Conservation (phyloP, 73 alveolate genomes). For the Strombidium stylifer region DNA sequence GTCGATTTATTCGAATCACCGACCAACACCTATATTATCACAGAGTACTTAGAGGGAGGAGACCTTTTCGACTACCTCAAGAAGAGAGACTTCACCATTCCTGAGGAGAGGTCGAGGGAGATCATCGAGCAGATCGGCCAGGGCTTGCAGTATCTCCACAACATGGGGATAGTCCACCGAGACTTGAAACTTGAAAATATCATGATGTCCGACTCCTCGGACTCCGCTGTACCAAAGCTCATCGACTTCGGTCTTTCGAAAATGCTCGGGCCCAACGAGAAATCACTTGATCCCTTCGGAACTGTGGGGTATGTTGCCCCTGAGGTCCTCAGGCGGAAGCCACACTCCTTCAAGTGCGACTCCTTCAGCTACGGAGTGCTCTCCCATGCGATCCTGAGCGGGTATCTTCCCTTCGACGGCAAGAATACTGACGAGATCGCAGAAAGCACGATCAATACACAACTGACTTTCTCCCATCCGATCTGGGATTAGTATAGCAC, state of each 20-base stretch:
- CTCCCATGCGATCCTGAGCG: background rate
- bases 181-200: conserved; percentile 51
- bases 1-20: background rate
- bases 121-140: background rate
- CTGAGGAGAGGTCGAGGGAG: background rate
- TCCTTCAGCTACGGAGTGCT: background rate
- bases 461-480: background rate
- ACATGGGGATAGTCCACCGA: background rate
- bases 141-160: background rate
- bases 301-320: conserved; percentile 20
- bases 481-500: background rate
- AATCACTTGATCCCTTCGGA: conserved; percentile 53
- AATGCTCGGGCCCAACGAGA: conserved; percentile 57
- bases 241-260: conserved; percentile 59
- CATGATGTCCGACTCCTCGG: conserved; percentile 33
- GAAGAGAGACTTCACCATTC: no score
- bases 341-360: background rate
- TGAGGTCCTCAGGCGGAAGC: background rate
- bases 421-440: background rate
- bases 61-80: background rate
- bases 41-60: background rate
- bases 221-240: conserved; percentile 44
- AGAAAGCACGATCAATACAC: background rate
- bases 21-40: no score
- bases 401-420: background rate